A percentile compares a stretch with the other conserved stretches of the same genome.
phyloP scores from a whole-genome alignment of 805 yeast genomes.

The Hanseniaspora osmophila region DNA sequence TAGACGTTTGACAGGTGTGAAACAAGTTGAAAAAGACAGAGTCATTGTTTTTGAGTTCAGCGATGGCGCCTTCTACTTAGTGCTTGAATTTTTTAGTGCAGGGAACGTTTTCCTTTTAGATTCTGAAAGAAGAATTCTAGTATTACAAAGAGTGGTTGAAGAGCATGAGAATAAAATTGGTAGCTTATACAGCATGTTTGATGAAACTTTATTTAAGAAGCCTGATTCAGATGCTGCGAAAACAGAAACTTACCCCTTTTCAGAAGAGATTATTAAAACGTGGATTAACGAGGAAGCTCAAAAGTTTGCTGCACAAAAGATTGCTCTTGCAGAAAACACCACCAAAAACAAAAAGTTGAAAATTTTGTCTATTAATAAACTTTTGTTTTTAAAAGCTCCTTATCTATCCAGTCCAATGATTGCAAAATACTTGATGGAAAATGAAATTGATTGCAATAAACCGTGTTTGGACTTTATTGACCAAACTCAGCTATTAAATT shows the following conservation, averaged over 20 bases:
- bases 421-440: conserved; percentile 36
- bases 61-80: conserved; percentile 65
- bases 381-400: conserved; percentile 53
- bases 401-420: conserved; percentile 70
- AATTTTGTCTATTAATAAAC: conserved; percentile 50
- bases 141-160: conserved; percentile 65
- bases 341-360: conserved; percentile 28
- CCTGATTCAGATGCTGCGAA: conserved; percentile 3
- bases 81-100: conserved; percentile 86
- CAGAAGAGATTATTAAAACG: conserved; percentile 9
- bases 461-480: conserved; percentile 20
- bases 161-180: conserved; percentile 66
- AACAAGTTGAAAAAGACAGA: conserved; percentile 69
- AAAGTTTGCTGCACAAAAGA: conserved; percentile 3
- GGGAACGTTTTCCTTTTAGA: conserved; percentile 80
- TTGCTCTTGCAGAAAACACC: background rate
- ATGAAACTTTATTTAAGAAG: conserved; percentile 29
- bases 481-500: conserved; percentile 20
- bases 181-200: conserved; percentile 51
- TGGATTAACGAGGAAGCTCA: conserved; percentile 19
- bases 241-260: conserved; percentile 4
- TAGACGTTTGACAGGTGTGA: conserved; percentile 56
- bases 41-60: conserved; percentile 74
- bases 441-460: conserved; percentile 35
- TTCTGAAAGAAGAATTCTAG: conserved; percentile 46